Percentiles rank a stretch among this genome's conserved stretches.
phyloP scores from a whole-genome alignment of 2,329 filamentous ascomycete genomes.

The Phialocephala sp. region DNA sequence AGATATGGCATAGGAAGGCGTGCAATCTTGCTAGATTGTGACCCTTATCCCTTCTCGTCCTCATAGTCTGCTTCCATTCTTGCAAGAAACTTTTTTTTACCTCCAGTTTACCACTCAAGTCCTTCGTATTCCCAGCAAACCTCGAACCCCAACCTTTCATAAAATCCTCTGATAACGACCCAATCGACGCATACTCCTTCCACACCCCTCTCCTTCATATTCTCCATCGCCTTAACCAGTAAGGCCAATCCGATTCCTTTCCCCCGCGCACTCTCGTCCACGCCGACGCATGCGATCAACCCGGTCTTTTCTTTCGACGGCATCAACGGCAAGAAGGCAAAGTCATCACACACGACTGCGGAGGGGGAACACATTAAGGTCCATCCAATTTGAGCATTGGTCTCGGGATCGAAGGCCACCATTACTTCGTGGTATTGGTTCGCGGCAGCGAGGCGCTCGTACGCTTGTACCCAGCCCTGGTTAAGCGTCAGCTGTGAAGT shows the following conservation, averaged over 20 bases:
- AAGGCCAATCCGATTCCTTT: constrained; percentile 50
- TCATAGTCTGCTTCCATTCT: constrained; percentile 23
- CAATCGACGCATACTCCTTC: constrained; percentile 52
- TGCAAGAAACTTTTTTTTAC: constrained; percentile 25
- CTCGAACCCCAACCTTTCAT: constrained; percentile 50
- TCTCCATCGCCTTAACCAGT: constrained; percentile 49
- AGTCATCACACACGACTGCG: constrained; percentile 43
- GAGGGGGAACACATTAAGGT: constrained; percentile 50
- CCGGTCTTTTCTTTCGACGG: constrained; percentile 48
- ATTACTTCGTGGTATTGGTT: constrained; percentile 49
- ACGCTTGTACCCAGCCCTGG: constrained; percentile 50
- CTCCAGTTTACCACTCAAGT: constrained; percentile 29
- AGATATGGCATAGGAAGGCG: neutral
- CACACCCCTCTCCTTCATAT: constrained; percentile 49
- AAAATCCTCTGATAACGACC: constrained; percentile 50
- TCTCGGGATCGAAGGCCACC: constrained; percentile 46
- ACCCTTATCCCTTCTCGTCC: constrained; percentile 29
- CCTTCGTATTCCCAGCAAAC: constrained; percentile 47
- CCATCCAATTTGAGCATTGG: constrained; percentile 50
- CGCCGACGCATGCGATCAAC: constrained; percentile 51
- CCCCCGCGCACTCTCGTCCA: constrained; percentile 46
- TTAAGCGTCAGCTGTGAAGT: neutral
- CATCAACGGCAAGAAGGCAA: constrained; percentile 48
- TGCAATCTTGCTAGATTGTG: neutral
- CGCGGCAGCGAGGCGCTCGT: constrained; percentile 44